phyloP scores from a whole-genome alignment of 805 yeast species.

The Zygoascus biomembranicola region DNA sequence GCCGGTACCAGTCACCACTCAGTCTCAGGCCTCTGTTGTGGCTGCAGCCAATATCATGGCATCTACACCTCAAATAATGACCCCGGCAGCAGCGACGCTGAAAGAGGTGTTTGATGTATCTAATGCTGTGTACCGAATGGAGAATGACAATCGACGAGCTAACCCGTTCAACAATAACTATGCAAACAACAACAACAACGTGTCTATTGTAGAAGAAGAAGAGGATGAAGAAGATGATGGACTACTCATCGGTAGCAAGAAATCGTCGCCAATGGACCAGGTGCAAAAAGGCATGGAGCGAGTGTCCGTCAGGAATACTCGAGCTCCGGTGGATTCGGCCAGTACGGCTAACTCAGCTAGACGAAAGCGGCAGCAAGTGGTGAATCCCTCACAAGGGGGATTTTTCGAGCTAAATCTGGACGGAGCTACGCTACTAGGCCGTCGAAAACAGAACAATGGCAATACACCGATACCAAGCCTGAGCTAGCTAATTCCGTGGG shows the following conservation, averaged over 20 bases:
- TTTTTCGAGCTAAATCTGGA: constrained; percentile 52
- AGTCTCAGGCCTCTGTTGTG: background rate
- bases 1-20: constrained; percentile 10
- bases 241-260: background rate
- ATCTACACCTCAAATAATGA: constrained; percentile 18
- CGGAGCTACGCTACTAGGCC: constrained; percentile 53
- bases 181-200: constrained; percentile 17
- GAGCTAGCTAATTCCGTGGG: background rate
- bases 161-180: constrained; percentile 10
- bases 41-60: background rate
- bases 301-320: constrained; percentile 10
- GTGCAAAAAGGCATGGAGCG: constrained; percentile 5
- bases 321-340: background rate
- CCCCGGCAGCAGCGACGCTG: constrained; percentile 63
- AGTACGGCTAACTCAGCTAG: background rate
- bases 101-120: constrained; percentile 83
- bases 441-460: constrained; percentile 31
- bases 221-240: constrained; percentile 22
- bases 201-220: constrained; percentile 21
- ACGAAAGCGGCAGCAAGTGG: background rate
- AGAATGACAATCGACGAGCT: constrained; percentile 45
- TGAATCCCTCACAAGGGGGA: constrained; percentile 7
- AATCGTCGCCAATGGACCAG: background rate
- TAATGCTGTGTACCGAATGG: constrained; percentile 76
- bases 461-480: background rate